Conservation (phyloP, 2,329 filamentous ascomycete genomes). For the Dothistroma septosporum region DNA sequence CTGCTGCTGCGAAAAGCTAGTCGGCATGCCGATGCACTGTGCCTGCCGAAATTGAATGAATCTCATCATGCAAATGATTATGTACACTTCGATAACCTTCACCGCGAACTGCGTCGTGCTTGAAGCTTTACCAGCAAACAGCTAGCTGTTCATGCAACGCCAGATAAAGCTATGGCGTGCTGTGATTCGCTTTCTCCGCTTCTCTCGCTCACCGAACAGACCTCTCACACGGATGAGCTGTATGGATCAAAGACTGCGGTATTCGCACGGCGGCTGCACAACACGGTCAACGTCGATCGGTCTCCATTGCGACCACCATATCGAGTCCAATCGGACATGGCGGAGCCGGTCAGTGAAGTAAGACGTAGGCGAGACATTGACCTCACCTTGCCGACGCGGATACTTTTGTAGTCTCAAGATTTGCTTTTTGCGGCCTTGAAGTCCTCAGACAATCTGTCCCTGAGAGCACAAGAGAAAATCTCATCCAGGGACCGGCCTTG, state of each 20-base stretch:
- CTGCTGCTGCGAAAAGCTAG: not conserved
- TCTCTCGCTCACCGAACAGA: not conserved
- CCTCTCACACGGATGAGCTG: not conserved
- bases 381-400: not conserved
- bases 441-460: too few species aligned
- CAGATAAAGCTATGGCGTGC: too few species aligned
- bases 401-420: not conserved
- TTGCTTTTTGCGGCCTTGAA: too few species aligned
- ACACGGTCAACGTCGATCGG: not conserved
- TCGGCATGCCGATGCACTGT: not conserved
- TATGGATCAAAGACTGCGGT: not conserved
- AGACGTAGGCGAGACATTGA: not conserved
- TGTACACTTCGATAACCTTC: not conserved
- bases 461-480: too few species aligned
- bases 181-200: too few species aligned
- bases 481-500: conserved; percentile 26
- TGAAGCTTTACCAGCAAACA: not conserved
- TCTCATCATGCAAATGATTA: not conserved
- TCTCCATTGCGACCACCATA: not conserved
- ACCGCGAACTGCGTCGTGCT: not conserved
- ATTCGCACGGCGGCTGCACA: not conserved
- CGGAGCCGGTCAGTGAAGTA: not conserved
- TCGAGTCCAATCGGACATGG: not conserved
- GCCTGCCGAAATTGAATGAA: not conserved
- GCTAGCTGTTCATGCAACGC: too few species aligned